Evolutionary conservation across 805 yeast species (phyloP), one percentile per base, ranked within the genome.

Genomic region (Monosporozyma solicola): DNA sequence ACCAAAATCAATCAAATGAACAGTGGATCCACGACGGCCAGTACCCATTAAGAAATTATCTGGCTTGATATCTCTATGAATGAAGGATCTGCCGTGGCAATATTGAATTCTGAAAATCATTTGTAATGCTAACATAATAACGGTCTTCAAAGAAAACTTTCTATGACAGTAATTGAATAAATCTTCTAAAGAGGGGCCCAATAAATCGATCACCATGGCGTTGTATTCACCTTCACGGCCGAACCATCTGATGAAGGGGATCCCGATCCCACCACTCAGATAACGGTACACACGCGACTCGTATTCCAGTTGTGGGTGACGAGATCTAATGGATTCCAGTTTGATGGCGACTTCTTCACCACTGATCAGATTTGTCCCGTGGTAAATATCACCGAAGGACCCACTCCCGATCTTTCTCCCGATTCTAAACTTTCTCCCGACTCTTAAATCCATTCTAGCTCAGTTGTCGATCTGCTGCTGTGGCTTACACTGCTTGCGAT

Each of bases 311-410:
- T 94, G 99, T 1, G 99, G 99, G 69, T 94, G 99, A 65, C 91
- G 87, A 3, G 99, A 96, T 54, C 86, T 78, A 53, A 88, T 83
- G 58, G 87, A 85, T 68, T 94, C 99, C 57, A 94, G 77, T 70
- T 94, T 94, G 75, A 94, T 94, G 58, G 98, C 99, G 51, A 94
- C 97, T 72, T 94, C 97, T 70, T 94, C 99, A 47, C 98, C 98
- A 45, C 95, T 86, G 51, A 94, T 89, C 71, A 94, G 83, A 73
- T 94, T 94, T 25, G 96, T 89, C 15, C 97, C 86, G 59, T 90
- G 78, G 71, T 94, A 92, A 62, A 92, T 94, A 68, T 94, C 99
- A 55, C 99, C 99, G 71, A 92, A 92, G 20, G 98, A 91, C 25
- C 99, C 99, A 41, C 95, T 84, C 32, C 99, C 99, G 64, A 92